Percentiles rank a stretch among this genome's conserved stretches.
These are phyloP conservation scores for Knoxdaviesia proteae DNA, from an alignment of 2,329 filamentous ascomycete species.

Conservation along the genomic window DNA sequence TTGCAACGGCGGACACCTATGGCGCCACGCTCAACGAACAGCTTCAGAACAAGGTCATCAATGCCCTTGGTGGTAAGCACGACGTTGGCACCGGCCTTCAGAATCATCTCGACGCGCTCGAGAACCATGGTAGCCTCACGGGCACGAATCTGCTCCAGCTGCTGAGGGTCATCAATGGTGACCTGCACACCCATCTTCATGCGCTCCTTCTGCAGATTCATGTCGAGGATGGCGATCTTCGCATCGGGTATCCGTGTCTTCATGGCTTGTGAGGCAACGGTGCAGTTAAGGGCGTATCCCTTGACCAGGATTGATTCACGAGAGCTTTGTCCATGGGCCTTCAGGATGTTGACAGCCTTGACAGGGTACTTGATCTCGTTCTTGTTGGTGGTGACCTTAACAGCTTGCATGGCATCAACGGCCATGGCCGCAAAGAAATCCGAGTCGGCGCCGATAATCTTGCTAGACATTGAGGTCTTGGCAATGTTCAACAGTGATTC, in stretches of 20 bases:
- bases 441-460: slow-evolving; percentile 89
- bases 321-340: slow-evolving; percentile 87
- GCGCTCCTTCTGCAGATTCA: slow-evolving; percentile 96
- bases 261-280: slow-evolving; percentile 96
- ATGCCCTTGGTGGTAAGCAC: slow-evolving; percentile 96
- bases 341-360: slow-evolving; percentile 96
- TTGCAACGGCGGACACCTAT: slow-evolving; percentile 95
- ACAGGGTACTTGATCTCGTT: slow-evolving; percentile 91
- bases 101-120: slow-evolving; percentile 88
- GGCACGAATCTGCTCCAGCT: slow-evolving; percentile 90
- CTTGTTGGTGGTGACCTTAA: slow-evolving; percentile 81
- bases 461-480: slow-evolving; percentile 98
- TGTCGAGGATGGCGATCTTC: slow-evolving; percentile 91
- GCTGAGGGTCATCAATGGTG: slow-evolving; percentile 89
- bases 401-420: slow-evolving; percentile 85
- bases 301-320: slow-evolving; percentile 80
- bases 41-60: slow-evolving; percentile 84
- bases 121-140: slow-evolving; percentile 84
- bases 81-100: slow-evolving; percentile 93
- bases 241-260: slow-evolving; percentile 77
- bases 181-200: slow-evolving; percentile 99
- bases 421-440: slow-evolving; percentile 97
- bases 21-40: slow-evolving; percentile 81
- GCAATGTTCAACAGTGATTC: slow-evolving; percentile 89
- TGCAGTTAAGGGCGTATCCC: slow-evolving; percentile 96